A percentile compares a stretch with the other conserved stretches of the same genome.
phyloP scores from a whole-genome alignment of 257 asterid species.

The Leptodermis oblonga region DNA sequence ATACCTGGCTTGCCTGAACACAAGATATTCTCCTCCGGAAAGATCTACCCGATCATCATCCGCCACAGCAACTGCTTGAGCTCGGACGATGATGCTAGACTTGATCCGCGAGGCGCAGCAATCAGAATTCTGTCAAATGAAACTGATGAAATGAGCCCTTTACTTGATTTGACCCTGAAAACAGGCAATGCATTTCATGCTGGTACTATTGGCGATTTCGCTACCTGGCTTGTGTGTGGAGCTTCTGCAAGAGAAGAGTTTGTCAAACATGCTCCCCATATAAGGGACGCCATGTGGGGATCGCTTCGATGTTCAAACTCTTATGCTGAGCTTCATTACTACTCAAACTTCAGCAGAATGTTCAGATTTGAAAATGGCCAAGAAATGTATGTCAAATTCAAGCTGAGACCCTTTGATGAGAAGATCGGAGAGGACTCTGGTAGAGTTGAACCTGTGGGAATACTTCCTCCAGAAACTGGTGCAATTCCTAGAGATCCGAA shows the following conservation, averaged over 20 bases:
- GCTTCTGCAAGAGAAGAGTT: constrained; percentile 60
- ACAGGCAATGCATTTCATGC: constrained; percentile 69
- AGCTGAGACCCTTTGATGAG: constrained; percentile 50
- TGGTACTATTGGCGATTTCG: constrained; percentile 59
- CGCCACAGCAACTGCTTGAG: constrained; percentile 68
- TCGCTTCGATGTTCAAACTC: constrained; percentile 50
- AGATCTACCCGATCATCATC: constrained; percentile 33
- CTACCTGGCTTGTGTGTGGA: constrained; percentile 65
- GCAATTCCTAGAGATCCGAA: constrained; percentile 56
- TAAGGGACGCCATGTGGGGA: constrained; percentile 65
- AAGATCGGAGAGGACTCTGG: constrained; percentile 50
- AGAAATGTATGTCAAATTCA: constrained; percentile 59
- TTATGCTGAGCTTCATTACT: constrained; percentile 58
- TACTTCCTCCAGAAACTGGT: constrained; percentile 73
- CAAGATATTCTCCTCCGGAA: constrained; percentile 41
- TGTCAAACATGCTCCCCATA: constrained; percentile 53
- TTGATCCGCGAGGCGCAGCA: constrained; percentile 66
- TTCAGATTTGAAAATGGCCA: constrained; percentile 44
- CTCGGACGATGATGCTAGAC: constrained; percentile 65
- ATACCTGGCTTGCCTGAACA: constrained; percentile 47
- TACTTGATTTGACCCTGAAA: constrained; percentile 56
- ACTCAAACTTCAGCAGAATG: constrained; percentile 52
- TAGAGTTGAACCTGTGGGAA: constrained; percentile 44
- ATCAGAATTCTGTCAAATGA: constrained; percentile 40
- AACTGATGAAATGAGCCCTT: constrained; percentile 22